These are phyloP conservation scores for Microcera coccophila DNA, from an alignment of 2,329 filamentous ascomycete species.

Conservation along the genomic window DNA sequence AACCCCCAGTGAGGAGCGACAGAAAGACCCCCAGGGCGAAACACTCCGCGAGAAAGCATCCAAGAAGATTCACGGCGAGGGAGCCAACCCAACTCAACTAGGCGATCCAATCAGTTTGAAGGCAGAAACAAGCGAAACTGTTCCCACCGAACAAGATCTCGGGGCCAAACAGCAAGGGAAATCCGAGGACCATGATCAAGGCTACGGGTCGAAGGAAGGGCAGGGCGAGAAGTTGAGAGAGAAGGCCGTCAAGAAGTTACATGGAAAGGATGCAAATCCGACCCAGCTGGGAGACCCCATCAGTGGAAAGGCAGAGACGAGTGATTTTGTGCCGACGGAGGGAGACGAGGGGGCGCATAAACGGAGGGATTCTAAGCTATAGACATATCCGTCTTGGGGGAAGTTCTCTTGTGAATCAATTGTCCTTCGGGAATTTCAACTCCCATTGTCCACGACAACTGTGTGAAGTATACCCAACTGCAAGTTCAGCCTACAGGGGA, in stretches of 20 bases:
- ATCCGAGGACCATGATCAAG: neutral
- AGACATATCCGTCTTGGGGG: too few species aligned
- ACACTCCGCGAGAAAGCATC: conserved; percentile 10
- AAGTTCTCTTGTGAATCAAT: too few species aligned
- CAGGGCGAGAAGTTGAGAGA: neutral
- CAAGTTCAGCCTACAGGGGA: conserved; percentile 1
- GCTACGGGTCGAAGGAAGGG: neutral
- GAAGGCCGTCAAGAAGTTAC: neutral
- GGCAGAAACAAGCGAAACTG: conserved; percentile 32
- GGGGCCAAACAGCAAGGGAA: neutral
- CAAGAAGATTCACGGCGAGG: conserved; percentile 27
- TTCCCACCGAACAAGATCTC: conserved; percentile 26
- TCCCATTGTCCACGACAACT: conserved; percentile 18
- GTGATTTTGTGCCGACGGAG: neutral
- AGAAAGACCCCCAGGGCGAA: conserved; percentile 5
- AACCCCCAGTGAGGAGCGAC: conserved; percentile 5
- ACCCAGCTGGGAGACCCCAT: neutral
- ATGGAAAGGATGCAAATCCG: neutral
- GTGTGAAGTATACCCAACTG: conserved; percentile 10
- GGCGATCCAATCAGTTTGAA: conserved; percentile 40
- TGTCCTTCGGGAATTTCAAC: neutral
- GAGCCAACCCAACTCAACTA: conserved; percentile 35
- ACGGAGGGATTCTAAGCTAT: neutral
- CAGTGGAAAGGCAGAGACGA: neutral
- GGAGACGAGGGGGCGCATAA: neutral